Evolutionary conservation across 352 stramenopile species (phyloP), one percentile per base, ranked within the genome.

Genomic region (Thraustochytrium striatum): DNA sequence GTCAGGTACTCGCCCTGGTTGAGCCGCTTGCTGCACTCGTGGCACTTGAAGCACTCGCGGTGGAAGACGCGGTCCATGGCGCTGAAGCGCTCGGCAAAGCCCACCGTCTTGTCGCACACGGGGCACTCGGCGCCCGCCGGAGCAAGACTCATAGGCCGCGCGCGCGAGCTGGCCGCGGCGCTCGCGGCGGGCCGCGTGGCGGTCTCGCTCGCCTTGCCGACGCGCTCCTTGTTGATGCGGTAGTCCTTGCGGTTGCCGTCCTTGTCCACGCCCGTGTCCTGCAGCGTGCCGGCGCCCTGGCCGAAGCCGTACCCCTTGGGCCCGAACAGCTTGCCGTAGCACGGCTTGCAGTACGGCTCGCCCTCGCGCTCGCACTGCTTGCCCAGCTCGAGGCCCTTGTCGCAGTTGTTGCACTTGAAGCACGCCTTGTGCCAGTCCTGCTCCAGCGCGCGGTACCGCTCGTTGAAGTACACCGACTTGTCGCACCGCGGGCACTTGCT

Each of bases 391-490:
- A 83, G 73, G 36, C 35, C 57, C 36, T 75, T 75, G 21, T 43
- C 68, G 52, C 65, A 75, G 65, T 75, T 75, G 8, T 39, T 75
- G 65, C 79, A 83, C 35, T 52, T 61, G 59, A 83, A 83, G 53
- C 79, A 83, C 62, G 35, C 65, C 44, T 83, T 78, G 72, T 83
- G 79, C 69, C 72, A 83, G 30, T 61, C 43, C 55, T 82, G 16
- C 11, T 72, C 79, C 2, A 83, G 30, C 32, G 79, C 79, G 53
- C 65, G 61, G 11, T 79, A 58, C 52, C 81, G 70, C 50, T 83
- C 79, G 36, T 65, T 82, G 41, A 83, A 83, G 59, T 72, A 83
- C 25, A 83, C 79, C 25, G 79, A 78, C 70, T 83, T 83, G 33
- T 21, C 55, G 81, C 79, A 83, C 55, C 44, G 21, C 11, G 36